Percentiles rank a stretch among this genome's conserved stretches.
Conservation (phyloP, 202 grass and related monocot genomes). For the Bolboschoenoplectus hybrid region DNA sequence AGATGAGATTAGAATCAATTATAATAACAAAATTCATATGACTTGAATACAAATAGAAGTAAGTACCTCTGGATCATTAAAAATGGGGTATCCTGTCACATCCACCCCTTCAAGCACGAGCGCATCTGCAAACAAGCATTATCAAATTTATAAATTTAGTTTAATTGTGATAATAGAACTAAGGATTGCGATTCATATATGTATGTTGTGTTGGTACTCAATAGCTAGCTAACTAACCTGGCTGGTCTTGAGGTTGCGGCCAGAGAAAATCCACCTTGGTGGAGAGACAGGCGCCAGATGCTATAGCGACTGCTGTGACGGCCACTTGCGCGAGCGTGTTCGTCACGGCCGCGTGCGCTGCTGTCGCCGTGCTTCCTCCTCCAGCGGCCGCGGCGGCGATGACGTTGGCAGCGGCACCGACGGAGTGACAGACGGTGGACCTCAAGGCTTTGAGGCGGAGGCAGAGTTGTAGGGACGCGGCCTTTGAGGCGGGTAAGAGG, state of each 20-base stretch:
- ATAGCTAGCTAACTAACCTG: conserved; percentile 44
- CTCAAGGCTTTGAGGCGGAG: conserved; percentile 61
- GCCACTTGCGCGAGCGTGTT: conserved; percentile 87
- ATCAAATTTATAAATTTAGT: conserved; percentile 1
- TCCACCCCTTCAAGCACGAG: conserved; percentile 96
- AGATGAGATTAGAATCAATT: conserved; percentile 28
- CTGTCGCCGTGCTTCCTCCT: conserved; percentile 49
- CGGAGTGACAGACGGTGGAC: conserved; percentile 59
- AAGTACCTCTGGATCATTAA: conserved; percentile 74
- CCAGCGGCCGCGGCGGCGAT: conserved; percentile 59
- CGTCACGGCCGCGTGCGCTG: conserved; percentile 80
- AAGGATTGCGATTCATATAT: background rate
- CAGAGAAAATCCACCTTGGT: conserved; percentile 97
- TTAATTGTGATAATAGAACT: background rate
- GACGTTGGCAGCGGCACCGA: conserved; percentile 67
- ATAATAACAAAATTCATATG: background rate
- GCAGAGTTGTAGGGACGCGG: conserved; percentile 52
- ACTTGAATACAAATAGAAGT: background rate
- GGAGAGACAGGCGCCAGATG: conserved; percentile 91
- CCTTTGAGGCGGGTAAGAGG: conserved; percentile 47
- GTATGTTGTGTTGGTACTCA: background rate
- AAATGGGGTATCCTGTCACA: conserved; percentile 92
- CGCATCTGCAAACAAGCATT: conserved; percentile 63
- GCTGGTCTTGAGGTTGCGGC: conserved; percentile 83
- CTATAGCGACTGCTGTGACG: conserved; percentile 93